phyloP scores from a whole-genome alignment of 2,329 filamentous ascomycete genomes.

The Fusarium bactridioides region DNA sequence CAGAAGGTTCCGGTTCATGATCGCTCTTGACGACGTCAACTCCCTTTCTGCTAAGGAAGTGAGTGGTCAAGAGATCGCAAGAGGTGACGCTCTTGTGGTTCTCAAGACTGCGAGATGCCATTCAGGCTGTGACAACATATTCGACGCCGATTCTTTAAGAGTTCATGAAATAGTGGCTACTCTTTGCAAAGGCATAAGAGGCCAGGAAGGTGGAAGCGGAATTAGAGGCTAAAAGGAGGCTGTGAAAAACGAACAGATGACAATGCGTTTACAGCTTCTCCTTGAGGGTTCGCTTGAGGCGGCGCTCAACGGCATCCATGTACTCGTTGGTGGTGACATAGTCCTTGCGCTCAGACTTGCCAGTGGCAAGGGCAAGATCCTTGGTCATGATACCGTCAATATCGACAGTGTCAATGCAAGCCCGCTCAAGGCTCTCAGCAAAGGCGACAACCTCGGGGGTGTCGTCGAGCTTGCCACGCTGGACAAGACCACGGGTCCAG shows the following conservation, averaged over 20 bases:
- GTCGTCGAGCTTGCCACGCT: constrained; percentile 90
- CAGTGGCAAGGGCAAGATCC: constrained; percentile 94
- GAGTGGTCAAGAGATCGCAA: neutral
- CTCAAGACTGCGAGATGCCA: constrained; percentile 18
- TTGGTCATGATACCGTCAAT: constrained; percentile 98
- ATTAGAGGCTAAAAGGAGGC: constrained; percentile 4
- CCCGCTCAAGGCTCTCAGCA: constrained; percentile 89
- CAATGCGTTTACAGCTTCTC: constrained; percentile 69
- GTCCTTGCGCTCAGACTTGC: constrained; percentile 81
- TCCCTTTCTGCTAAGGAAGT: constrained; percentile 5
- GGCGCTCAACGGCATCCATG: constrained; percentile 88
- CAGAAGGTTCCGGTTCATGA: constrained; percentile 27
- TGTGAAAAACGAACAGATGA: constrained; percentile 5
- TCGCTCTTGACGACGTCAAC: constrained; percentile 27
- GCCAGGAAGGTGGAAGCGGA: constrained; percentile 16
- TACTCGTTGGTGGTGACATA: constrained; percentile 96
- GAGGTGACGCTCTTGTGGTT: constrained; percentile 8
- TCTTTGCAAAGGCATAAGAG: constrained; percentile 22
- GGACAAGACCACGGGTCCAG: constrained; percentile 93
- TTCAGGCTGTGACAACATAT: constrained; percentile 21
- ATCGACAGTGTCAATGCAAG: constrained; percentile 94
- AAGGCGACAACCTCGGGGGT: constrained; percentile 94
- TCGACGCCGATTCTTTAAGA: constrained; percentile 13
- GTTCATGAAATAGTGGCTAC: constrained; percentile 23
- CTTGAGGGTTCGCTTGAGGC: constrained; percentile 82